Base-by-base conservation (phyloP, 2,329 filamentous ascomycete genomes). In the Fusarium fracticaudum region DNA sequence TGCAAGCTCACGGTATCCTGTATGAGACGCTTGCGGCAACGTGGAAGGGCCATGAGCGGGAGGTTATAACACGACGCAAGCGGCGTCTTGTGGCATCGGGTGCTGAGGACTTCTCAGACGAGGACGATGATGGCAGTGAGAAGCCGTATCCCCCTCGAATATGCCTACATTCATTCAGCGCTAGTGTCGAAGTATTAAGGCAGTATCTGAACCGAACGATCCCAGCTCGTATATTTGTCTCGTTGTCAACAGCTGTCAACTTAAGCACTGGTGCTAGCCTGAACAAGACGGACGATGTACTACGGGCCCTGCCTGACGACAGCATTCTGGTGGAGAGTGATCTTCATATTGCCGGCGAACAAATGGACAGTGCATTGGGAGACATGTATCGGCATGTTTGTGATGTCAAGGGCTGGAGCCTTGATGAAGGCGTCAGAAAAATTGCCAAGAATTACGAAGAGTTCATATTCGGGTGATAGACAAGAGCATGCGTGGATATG, bases 151-250 rank as follows among this genome's bases (percentile, higher is more conserved):
- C 96, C 8, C 95, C 95, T 2, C 87, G 95, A 14, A 92, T 98
- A 80, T 99, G 96, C 79, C 89, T 99, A 67, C 96, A 99, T 82
- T 98, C 95, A 0, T 99, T 95, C 82, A 97, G 93, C 54, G 96
- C 94, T 1, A 89, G 92, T 11, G 86, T 90, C 17, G 91, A 96
- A 64, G 88, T 92, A 38, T 84, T 98, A 43, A 91, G 89, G 73
- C 94, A 95, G 81, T 98, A 98, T 78, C 84, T 94, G 54, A 88
- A 93, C 72, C 89, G 90, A 3, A 86, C 88, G 2, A 90, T 96
- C 14, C 96, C 96, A 0, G 90, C 91, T 1, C 87, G 90, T 22
- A 87, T 98, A 26, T 99, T 91, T 82, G 95, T 97, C 77, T 98
- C 95, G 3, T 97, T 98, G 80, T 98, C 95, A 4, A 87, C 88